These are phyloP conservation scores for Amanita jacksonii DNA, from an alignment of 768 basidiomycete genomes.

Conservation along the genomic window DNA sequence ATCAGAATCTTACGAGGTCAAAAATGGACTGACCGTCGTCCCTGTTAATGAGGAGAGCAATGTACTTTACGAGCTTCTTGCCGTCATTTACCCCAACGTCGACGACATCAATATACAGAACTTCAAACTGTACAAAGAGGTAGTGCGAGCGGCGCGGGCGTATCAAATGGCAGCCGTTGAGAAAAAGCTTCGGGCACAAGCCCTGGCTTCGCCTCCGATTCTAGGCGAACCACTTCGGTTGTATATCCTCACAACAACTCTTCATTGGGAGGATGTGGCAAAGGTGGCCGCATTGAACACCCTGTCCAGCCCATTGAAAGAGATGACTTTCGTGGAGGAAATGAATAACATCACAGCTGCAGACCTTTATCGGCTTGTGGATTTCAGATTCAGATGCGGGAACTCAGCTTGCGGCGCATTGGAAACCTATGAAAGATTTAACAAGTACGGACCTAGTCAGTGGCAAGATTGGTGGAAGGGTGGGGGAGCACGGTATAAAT, in stretches of 20 bases:
- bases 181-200: not conserved
- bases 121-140: not conserved
- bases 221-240: not conserved
- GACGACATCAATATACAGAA: not conserved
- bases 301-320: not conserved
- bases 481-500: no score
- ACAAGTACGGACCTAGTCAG: not conserved
- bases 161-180: slow-evolving; percentile 2
- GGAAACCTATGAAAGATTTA: not conserved
- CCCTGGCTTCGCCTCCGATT: not conserved
- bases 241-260: not conserved
- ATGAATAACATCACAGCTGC: not conserved
- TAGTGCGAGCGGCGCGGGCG: not conserved
- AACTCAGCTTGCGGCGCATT: not conserved
- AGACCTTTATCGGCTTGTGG: not conserved
- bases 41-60: not conserved
- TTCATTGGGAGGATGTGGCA: not conserved
- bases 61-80: not conserved
- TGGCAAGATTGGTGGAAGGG: no score
- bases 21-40: not conserved
- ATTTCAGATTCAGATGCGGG: slow-evolving; percentile 1
- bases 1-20: not conserved
- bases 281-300: not conserved
- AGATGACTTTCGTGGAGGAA: not conserved
- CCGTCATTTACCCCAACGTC: not conserved